Conservation (phyloP, 768 basidiomycete species). For the Mycena venus region DNA sequence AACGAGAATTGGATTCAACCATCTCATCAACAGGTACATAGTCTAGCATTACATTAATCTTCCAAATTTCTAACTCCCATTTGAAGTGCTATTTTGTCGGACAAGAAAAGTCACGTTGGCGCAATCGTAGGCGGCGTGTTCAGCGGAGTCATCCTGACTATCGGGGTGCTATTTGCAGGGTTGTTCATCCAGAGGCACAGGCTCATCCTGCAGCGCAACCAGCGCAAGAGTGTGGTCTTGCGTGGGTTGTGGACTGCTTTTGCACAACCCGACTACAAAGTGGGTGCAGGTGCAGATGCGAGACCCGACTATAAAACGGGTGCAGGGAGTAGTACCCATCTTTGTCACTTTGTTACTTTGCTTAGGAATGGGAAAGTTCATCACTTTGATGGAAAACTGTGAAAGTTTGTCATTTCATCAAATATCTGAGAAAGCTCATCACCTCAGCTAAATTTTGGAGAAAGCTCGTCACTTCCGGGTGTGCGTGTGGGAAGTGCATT, state of each 20-base stretch:
- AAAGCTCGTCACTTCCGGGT: no score
- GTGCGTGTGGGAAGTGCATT: no score
- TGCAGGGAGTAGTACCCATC: no score
- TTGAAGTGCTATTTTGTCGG: background rate
- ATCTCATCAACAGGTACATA: background rate
- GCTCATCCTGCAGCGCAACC: constrained; percentile 2
- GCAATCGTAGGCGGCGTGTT: background rate
- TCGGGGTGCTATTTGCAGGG: background rate
- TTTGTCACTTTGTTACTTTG: no score
- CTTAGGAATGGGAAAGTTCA: no score
- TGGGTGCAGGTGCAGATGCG: background rate
- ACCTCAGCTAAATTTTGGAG: no score
- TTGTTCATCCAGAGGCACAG: background rate
- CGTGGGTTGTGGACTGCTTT: background rate
- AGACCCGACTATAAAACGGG: no score
- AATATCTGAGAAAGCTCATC: no score
- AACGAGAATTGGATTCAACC: background rate
- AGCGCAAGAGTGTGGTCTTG: background rate
- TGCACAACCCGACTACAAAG: background rate
- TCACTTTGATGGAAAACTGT: no score
- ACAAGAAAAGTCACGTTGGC: constrained; percentile 2
- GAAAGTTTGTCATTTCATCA: no score
- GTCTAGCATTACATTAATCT: background rate
- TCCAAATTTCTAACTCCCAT: background rate
- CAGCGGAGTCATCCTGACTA: background rate